Percentiles rank a stretch among this genome's conserved stretches.
Evolutionary conservation across 345 rosid species (phyloP).

Genomic region (Eucalyptus virginea): DNA sequence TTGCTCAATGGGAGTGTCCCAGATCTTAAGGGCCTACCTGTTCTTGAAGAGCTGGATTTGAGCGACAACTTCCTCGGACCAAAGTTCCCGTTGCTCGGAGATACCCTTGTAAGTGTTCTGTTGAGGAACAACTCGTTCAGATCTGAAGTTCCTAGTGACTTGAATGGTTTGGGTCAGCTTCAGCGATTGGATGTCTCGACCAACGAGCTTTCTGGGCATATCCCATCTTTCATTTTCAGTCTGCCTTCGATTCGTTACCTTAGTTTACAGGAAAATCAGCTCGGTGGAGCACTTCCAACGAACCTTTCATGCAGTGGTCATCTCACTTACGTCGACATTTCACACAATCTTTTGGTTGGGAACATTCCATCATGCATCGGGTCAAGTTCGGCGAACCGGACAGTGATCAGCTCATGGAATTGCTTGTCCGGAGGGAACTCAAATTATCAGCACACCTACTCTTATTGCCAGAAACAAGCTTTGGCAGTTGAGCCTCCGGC

Average conservation of each 20-base stretch:
- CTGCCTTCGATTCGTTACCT: slow-evolving; percentile 49
- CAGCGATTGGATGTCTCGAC: slow-evolving; percentile 50
- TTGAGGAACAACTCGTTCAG: slow-evolving; percentile 55
- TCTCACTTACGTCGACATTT: slow-evolving; percentile 48
- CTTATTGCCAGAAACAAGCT: slow-evolving; percentile 72
- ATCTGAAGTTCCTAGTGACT: slow-evolving; percentile 39
- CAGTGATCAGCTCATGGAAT: slow-evolving; percentile 62
- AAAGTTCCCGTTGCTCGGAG: slow-evolving; percentile 43
- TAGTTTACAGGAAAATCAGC: slow-evolving; percentile 33
- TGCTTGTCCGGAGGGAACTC: slow-evolving; percentile 44
- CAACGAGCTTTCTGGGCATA: slow-evolving; percentile 38
- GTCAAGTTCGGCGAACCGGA: slow-evolving; percentile 31
- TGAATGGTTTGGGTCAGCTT: slow-evolving; percentile 31
- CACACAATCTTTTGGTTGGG: slow-evolving; percentile 66
- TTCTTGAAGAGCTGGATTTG: slow-evolving; percentile 45
- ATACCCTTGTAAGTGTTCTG: slow-evolving; percentile 19
- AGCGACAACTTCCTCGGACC: slow-evolving; percentile 58
- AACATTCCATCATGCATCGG: slow-evolving; percentile 47
- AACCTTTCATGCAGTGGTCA: slow-evolving; percentile 33
- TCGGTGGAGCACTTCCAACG: slow-evolving; percentile 41
- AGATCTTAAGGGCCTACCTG: slow-evolving; percentile 30
- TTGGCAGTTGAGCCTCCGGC: slow-evolving; percentile 56
- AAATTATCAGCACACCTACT: slow-evolving; percentile 50
- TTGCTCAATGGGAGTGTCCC: slow-evolving; percentile 52
- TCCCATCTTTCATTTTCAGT: slow-evolving; percentile 52